phyloP scores from a whole-genome alignment of 495 filamentous ascomycete genomes.

The Penicillium canescens region DNA sequence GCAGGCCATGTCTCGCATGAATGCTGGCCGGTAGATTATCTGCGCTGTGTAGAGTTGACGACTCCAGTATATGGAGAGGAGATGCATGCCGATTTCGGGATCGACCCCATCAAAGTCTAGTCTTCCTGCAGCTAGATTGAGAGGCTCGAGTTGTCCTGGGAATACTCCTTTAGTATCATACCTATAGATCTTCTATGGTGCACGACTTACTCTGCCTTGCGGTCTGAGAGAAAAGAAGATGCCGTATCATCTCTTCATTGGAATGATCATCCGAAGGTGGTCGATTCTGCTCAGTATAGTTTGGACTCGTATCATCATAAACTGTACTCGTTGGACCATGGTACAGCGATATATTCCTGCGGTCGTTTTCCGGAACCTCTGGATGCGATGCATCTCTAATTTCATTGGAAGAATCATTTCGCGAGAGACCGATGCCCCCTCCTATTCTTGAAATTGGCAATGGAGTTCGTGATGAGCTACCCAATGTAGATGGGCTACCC shows the following conservation, averaged over 20 bases:
- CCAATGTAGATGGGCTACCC: conserved; percentile 8
- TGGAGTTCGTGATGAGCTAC: conserved; percentile 6
- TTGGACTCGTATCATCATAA: conserved; percentile 27
- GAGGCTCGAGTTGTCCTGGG: conserved; percentile 29
- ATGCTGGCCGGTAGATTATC: conserved; percentile 31
- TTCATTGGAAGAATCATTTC: conserved; percentile 7
- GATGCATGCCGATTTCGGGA: conserved; percentile 38
- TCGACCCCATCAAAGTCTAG: conserved; percentile 44
- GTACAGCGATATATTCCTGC: conserved; percentile 22
- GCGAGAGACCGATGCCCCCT: conserved; percentile 4
- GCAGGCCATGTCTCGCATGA: conserved; percentile 38
- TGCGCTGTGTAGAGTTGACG: conserved; percentile 36
- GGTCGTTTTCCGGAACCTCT: conserved; percentile 24
- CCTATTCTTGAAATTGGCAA: conserved; percentile 2
- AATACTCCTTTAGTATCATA: neutral
- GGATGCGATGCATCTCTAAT: conserved; percentile 19
- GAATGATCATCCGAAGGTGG: conserved; percentile 1
- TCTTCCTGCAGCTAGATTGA: conserved; percentile 26
- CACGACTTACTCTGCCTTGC: conserved; percentile 24
- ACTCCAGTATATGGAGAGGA: conserved; percentile 42
- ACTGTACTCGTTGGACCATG: conserved; percentile 33
- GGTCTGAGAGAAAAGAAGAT: conserved; percentile 28
- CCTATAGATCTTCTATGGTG: neutral
- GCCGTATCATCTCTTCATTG: conserved; percentile 19
- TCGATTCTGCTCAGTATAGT: conserved; percentile 6